Evolutionary conservation across 768 basidiomycete species (phyloP).

Genomic region (Paxillus rubicundulus): DNA sequence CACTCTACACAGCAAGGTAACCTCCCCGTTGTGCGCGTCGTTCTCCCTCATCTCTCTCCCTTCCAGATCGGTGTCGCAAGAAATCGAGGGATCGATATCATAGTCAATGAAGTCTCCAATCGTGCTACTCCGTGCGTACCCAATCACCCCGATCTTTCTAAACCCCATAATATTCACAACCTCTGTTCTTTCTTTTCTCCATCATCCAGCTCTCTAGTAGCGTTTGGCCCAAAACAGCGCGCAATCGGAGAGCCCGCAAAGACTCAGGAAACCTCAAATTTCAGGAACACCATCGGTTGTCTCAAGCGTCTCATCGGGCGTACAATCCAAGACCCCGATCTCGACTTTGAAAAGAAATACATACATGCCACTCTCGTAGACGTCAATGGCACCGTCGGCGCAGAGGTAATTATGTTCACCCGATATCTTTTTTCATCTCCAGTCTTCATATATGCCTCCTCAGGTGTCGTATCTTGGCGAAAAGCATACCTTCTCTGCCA

Average conservation of each 20-base stretch:
- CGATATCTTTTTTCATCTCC: constrained; percentile 7
- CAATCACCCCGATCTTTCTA: neutral
- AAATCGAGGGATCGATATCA: constrained; percentile 97
- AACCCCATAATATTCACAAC: constrained; percentile 3
- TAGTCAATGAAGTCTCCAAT: constrained; percentile 97
- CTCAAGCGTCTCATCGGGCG: constrained; percentile 91
- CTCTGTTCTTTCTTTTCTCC: neutral
- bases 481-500: constrained; percentile 72
- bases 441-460: constrained; percentile 7
- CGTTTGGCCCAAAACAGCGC: constrained; percentile 89
- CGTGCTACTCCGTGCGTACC: constrained; percentile 86
- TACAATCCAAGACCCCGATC: constrained; percentile 74
- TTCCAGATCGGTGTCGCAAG: constrained; percentile 90
- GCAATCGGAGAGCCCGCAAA: constrained; percentile 94
- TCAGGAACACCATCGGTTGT: constrained; percentile 93
- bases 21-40: constrained; percentile 6
- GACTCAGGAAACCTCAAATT: constrained; percentile 97
- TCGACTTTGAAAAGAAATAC: constrained; percentile 87
- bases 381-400: constrained; percentile 77
- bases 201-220: constrained; percentile 77
- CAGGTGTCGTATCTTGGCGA: constrained; percentile 92
- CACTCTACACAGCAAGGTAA: constrained; percentile 82
- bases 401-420: constrained; percentile 53
- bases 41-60: neutral
- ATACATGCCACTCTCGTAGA: constrained; percentile 87